These are phyloP conservation scores for Neophaeococcomyces aloes DNA, from an alignment of 2,329 filamentous ascomycete species.

Conservation along the genomic window DNA sequence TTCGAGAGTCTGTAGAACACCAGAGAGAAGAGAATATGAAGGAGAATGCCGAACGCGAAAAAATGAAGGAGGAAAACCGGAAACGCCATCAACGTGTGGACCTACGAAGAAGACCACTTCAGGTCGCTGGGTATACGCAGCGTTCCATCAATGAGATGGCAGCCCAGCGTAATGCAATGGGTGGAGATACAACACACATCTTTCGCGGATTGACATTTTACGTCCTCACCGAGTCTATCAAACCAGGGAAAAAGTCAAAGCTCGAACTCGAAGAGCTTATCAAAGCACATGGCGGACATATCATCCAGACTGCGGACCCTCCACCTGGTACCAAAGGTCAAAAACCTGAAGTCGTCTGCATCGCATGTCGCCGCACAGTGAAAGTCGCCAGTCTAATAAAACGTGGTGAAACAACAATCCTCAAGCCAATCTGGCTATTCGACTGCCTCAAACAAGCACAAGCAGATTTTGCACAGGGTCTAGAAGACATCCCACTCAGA, in stretches of 20 bases:
- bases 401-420: constrained; percentile 56
- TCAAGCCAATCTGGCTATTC: constrained; percentile 70
- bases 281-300: constrained; percentile 68
- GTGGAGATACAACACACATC: constrained; percentile 34
- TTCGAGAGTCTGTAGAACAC: constrained; percentile 60
- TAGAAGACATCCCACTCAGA: constrained; percentile 52
- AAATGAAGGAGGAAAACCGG: constrained; percentile 54
- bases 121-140: constrained; percentile 56
- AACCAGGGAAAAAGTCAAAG: constrained; percentile 64
- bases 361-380: constrained; percentile 44
- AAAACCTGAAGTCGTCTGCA: constrained; percentile 42
- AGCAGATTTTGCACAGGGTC: constrained; percentile 43
- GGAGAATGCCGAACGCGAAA: constrained; percentile 42
- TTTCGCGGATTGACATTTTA: constrained; percentile 71
- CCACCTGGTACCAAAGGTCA: constrained; percentile 47
- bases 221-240: constrained; percentile 64
- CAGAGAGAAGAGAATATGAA: constrained; percentile 62
- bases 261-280: constrained; percentile 68
- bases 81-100: constrained; percentile 43
- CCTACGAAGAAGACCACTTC: constrained; percentile 58
- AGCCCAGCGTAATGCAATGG: background rate
- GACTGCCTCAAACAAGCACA: constrained; percentile 59
- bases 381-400: constrained; percentile 79
- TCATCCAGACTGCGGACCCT: constrained; percentile 62
- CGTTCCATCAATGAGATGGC: constrained; percentile 3